phyloP scores from a whole-genome alignment of 2,329 filamentous ascomycete species.

The Ophiosphaerella narmari region DNA sequence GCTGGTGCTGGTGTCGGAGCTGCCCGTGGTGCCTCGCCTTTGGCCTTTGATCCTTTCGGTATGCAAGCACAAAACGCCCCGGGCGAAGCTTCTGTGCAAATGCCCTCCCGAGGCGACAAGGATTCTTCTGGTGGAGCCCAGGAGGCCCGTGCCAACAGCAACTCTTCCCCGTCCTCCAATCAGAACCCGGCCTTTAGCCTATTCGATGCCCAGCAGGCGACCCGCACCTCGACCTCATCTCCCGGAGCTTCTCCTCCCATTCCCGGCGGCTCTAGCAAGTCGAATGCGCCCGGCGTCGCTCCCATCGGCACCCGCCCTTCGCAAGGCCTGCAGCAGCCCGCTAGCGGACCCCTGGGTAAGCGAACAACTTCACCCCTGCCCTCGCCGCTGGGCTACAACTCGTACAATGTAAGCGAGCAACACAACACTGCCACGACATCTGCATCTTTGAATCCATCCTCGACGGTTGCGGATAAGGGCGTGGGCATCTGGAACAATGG shows the following conservation, averaged over 20 bases:
- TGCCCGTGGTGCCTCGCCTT: slow-evolving; percentile 71
- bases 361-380: slow-evolving; percentile 87
- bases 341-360: slow-evolving; percentile 70
- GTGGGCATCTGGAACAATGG: slow-evolving; percentile 72
- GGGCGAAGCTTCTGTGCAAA: slow-evolving; percentile 59
- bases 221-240: slow-evolving; percentile 83
- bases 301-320: slow-evolving; percentile 91
- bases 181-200: slow-evolving; percentile 55
- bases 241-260: slow-evolving; percentile 81
- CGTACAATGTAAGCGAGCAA: slow-evolving; percentile 65
- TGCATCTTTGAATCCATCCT: slow-evolving; percentile 62
- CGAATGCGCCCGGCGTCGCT: slow-evolving; percentile 70
- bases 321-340: slow-evolving; percentile 59
- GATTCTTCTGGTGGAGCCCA: slow-evolving; percentile 55
- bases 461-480: slow-evolving; percentile 50
- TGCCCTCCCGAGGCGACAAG: slow-evolving; percentile 52
- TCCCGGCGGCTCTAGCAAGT: slow-evolving; percentile 58
- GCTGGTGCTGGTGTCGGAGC: too few relatives aligned
- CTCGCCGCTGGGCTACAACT: slow-evolving; percentile 73
- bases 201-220: slow-evolving; percentile 66
- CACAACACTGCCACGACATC: slow-evolving; percentile 54
- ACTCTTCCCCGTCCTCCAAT: slow-evolving; percentile 78
- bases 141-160: slow-evolving; percentile 78
- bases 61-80: slow-evolving; percentile 56
- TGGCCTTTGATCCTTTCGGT: slow-evolving; percentile 74